Percentiles rank a stretch among this genome's conserved stretches.
Conservation (phyloP, 2,329 filamentous ascomycete species). For the Verticillium tricorpus region DNA sequence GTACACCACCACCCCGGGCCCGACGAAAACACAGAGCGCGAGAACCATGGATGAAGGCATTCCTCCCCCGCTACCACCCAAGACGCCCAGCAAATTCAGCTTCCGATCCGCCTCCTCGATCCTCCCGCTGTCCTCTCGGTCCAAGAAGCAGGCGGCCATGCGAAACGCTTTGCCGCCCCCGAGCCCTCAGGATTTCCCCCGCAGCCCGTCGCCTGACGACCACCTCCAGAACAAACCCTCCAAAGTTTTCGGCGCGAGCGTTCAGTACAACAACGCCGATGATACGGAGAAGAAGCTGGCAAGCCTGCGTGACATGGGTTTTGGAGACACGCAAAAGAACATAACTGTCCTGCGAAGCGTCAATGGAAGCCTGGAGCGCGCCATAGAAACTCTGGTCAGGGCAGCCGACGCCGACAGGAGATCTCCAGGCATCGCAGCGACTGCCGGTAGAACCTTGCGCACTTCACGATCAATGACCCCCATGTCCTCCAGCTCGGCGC, state of each 20-base stretch:
- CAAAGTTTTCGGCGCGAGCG: conserved; percentile 63
- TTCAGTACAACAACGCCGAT: conserved; percentile 49
- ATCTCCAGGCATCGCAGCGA: conserved; percentile 25
- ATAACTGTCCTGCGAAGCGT: conserved; percentile 75
- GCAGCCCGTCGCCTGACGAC: conserved; percentile 26
- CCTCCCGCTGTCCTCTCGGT: conserved; percentile 57
- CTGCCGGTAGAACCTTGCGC: conserved; percentile 40
- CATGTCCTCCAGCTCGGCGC: conserved; percentile 32
- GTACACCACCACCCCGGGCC: conserved; percentile 61
- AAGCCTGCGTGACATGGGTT: conserved; percentile 85
- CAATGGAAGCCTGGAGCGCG: conserved; percentile 78
- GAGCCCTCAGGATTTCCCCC: conserved; percentile 18
- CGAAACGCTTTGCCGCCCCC: conserved; percentile 7
- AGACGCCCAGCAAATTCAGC: conserved; percentile 58
- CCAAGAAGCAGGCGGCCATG: conserved; percentile 46
- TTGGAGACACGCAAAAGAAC: conserved; percentile 78
- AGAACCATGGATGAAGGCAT: conserved; percentile 53
- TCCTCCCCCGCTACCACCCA: conserved; percentile 58
- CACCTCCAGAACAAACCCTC: conserved; percentile 59
- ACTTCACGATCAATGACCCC: conserved; percentile 51
- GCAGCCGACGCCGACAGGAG: conserved; percentile 65
- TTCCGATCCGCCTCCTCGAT: conserved; percentile 62
- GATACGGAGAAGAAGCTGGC: conserved; percentile 72
- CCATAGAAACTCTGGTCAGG: conserved; percentile 79
- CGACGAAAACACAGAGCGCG: conserved; percentile 26